These are phyloP conservation scores for Verticillium zaregamsianum DNA, from an alignment of 2,329 filamentous ascomycete species.

Conservation along the genomic window DNA sequence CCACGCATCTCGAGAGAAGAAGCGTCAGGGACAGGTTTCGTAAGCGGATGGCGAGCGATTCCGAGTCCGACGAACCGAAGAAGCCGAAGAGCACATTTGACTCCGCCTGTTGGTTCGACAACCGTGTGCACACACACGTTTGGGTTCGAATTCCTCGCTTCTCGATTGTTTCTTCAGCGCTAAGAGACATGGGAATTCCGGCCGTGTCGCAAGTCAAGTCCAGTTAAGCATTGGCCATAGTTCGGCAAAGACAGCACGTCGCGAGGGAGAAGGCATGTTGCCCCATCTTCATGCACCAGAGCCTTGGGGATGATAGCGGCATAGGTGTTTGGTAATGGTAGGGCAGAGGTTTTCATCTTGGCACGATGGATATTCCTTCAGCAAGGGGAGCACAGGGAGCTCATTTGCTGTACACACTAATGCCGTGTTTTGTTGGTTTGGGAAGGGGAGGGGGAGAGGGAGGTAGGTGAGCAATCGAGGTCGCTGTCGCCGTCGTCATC, in stretches of 20 bases:
- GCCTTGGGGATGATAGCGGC: slow-evolving; percentile 18
- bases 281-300: slow-evolving; percentile 53
- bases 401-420: slow-evolving; percentile 57
- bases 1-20: background rate
- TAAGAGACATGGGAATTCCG: background rate
- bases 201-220: background rate
- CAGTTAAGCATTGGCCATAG: background rate
- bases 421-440: slow-evolving; percentile 35
- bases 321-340: slow-evolving; percentile 57
- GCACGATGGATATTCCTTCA: slow-evolving; percentile 55
- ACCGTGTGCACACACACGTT: background rate
- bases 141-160: background rate
- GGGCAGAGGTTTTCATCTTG: slow-evolving; percentile 42
- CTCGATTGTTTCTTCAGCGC: background rate
- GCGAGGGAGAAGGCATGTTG: slow-evolving; percentile 29
- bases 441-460: background rate
- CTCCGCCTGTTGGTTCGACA: background rate
- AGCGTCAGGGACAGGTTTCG: background rate
- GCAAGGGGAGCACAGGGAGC: slow-evolving; percentile 46
- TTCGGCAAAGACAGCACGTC: background rate
- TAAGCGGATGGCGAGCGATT: background rate
- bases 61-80: background rate
- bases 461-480: background rate
- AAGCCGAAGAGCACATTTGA: background rate
- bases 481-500: background rate